These are phyloP conservation scores for Pythium sukuiense DNA, from an alignment of 352 stramenopile species.

Conservation along the genomic window DNA sequence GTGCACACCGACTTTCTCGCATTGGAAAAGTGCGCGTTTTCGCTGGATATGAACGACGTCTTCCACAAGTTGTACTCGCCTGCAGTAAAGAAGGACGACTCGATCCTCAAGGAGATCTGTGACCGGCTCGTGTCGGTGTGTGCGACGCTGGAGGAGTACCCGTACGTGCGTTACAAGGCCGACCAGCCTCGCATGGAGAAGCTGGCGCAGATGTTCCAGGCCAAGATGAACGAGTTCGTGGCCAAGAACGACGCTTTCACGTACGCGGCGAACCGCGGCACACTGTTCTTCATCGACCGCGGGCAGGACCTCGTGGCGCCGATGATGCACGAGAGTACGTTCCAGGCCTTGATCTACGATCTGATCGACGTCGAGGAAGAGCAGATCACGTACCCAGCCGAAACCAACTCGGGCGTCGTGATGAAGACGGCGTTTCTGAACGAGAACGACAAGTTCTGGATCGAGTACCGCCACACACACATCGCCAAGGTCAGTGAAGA, in stretches of 20 bases:
- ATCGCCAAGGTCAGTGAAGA: constrained; percentile 90
- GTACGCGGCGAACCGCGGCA: constrained; percentile 88
- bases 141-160: constrained; percentile 96
- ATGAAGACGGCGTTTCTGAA: constrained; percentile 94
- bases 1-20: constrained; percentile 97
- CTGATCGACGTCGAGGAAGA: constrained; percentile 94
- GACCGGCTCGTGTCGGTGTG: constrained; percentile 96
- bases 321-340: constrained; percentile 98
- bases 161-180: constrained; percentile 92
- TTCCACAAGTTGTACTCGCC: constrained; percentile 85
- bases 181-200: constrained; percentile 81
- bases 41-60: constrained; percentile 89
- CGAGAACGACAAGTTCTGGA: constrained; percentile 96
- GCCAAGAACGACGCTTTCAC: constrained; percentile 89
- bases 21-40: constrained; percentile 92
- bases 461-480: constrained; percentile 95
- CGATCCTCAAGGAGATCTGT: constrained; percentile 66
- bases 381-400: constrained; percentile 90
- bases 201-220: constrained; percentile 92
- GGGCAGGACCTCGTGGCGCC: constrained; percentile 93
- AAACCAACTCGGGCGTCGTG: constrained; percentile 75
- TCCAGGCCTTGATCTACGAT: constrained; percentile 97
- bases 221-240: constrained; percentile 96
- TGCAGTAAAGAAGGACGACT: constrained; percentile 41
- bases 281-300: constrained; percentile 94